A percentile compares a stretch with the other conserved stretches of the same genome.
These are phyloP conservation scores for Coniochaeta sp. DNA, from an alignment of 2,329 filamentous ascomycete genomes.

Conservation along the genomic window DNA sequence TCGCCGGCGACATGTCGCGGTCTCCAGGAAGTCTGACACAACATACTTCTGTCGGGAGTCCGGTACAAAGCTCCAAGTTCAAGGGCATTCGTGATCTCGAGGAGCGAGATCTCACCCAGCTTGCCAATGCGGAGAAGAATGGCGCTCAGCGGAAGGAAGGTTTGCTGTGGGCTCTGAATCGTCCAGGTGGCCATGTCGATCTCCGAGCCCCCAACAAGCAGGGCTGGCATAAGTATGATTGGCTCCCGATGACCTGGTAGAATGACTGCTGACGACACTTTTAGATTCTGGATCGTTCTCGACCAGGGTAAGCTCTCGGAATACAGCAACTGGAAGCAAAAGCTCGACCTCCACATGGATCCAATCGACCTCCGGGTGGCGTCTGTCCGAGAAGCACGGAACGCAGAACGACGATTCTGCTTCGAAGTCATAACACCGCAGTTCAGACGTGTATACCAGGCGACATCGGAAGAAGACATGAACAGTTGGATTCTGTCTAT, in stretches of 20 bases:
- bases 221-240: slow-evolving; percentile 91
- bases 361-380: slow-evolving; percentile 96
- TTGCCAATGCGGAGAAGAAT: slow-evolving; percentile 44
- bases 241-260: background rate
- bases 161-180: slow-evolving; percentile 86
- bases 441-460: slow-evolving; percentile 93
- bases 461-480: slow-evolving; percentile 97
- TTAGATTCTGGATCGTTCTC: slow-evolving; percentile 94
- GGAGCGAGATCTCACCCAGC: slow-evolving; percentile 60
- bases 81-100: slow-evolving; percentile 90
- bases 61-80: slow-evolving; percentile 56
- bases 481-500: slow-evolving; percentile 92
- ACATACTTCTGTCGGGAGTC: slow-evolving; percentile 35
- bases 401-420: slow-evolving; percentile 90
- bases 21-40: slow-evolving; percentile 48
- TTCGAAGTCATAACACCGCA: slow-evolving; percentile 98
- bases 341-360: slow-evolving; percentile 92
- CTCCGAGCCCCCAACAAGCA: slow-evolving; percentile 94
- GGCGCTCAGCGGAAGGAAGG: slow-evolving; percentile 82
- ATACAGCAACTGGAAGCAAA: slow-evolving; percentile 99
- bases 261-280: slow-evolving; percentile 7
- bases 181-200: slow-evolving; percentile 89
- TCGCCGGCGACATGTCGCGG: slow-evolving; percentile 39
- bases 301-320: slow-evolving; percentile 95
- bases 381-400: slow-evolving; percentile 90